These are phyloP conservation scores for Mycosphaerelloides madeirae DNA, from an alignment of 2,329 filamentous ascomycete genomes.

Conservation along the genomic window DNA sequence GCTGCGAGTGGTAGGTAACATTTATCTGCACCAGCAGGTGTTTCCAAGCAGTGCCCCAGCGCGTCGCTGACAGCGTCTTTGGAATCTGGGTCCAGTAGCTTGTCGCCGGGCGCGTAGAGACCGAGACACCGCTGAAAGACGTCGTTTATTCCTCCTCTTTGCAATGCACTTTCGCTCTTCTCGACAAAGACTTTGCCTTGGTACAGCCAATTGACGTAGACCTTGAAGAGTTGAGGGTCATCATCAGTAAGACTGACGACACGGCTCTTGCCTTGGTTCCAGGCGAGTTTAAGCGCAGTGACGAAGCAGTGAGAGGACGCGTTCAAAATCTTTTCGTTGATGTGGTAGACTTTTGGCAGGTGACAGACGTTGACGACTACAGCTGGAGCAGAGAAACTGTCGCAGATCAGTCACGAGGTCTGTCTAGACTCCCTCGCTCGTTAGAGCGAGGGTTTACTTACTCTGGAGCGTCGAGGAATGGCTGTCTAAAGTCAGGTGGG, in stretches of 20 bases:
- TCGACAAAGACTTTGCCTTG: constrained; percentile 1
- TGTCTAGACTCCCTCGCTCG: no score
- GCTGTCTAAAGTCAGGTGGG: no score
- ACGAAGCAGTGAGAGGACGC: constrained; percentile 8
- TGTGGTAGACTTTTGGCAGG: constrained; percentile 2
- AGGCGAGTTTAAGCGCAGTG: constrained; percentile 12
- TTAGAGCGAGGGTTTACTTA: no score
- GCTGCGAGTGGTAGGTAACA: neutral
- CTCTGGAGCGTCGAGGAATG: no score
- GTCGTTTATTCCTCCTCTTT: no score
- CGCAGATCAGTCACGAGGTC: no score
- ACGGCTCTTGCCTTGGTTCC: constrained; percentile 7
- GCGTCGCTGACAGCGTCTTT: constrained; percentile 11
- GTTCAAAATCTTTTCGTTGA: constrained; percentile 1
- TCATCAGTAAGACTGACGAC: constrained; percentile 11
- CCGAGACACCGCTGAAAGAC: neutral
- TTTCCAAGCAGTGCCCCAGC: constrained; percentile 17
- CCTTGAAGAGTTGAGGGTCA: constrained; percentile 8
- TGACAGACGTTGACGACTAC: constrained; percentile 10
- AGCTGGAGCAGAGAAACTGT: constrained; percentile 4
- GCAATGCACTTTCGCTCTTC: neutral
- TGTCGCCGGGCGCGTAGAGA: constrained; percentile 8
- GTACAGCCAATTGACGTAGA: constrained; percentile 24
- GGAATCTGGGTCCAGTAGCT: constrained; percentile 9
- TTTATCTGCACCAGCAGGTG: neutral